Evolutionary conservation across 2,329 filamentous ascomycete species (phyloP).

Genomic region (Rhinocladiella similis): DNA sequence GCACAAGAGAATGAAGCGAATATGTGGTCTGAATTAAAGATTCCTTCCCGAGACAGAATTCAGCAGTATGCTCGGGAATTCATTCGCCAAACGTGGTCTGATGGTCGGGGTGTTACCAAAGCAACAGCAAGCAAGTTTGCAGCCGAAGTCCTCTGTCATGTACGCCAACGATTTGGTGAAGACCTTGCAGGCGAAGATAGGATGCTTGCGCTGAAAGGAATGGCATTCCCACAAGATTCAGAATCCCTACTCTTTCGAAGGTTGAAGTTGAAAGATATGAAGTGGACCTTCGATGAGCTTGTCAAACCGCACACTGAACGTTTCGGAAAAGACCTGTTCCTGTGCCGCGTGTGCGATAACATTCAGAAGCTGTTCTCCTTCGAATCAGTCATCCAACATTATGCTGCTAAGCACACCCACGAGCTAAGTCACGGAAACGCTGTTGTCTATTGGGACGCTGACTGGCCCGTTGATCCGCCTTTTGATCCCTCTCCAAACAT

Average conservation of each 20-base stretch:
- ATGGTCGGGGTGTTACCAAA: slow-evolving; percentile 62
- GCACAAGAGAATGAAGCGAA: slow-evolving; percentile 62
- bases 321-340: slow-evolving; percentile 70
- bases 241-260: slow-evolving; percentile 52
- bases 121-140: slow-evolving; percentile 69
- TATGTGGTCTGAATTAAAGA: slow-evolving; percentile 71
- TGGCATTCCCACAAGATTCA: slow-evolving; percentile 46
- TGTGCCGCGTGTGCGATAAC: slow-evolving; percentile 68
- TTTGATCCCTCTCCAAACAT: slow-evolving; percentile 63
- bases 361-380: slow-evolving; percentile 71
- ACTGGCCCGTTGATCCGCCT: slow-evolving; percentile 75
- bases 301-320: slow-evolving; percentile 68
- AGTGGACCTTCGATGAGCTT: slow-evolving; percentile 78
- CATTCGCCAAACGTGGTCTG: slow-evolving; percentile 65
- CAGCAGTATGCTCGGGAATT: slow-evolving; percentile 68
- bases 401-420: slow-evolving; percentile 76
- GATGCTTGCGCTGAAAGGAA: slow-evolving; percentile 47
- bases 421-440: slow-evolving; percentile 69
- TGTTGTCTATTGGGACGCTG: slow-evolving; percentile 75
- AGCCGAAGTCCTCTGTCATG: slow-evolving; percentile 67
- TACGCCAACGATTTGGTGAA: slow-evolving; percentile 66
- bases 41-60: slow-evolving; percentile 65
- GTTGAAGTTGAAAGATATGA: slow-evolving; percentile 80
- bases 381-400: slow-evolving; percentile 79
- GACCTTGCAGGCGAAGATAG: slow-evolving; percentile 57